Conservation (phyloP, 2,329 filamentous ascomycete genomes). For the Fusarium buharicum region DNA sequence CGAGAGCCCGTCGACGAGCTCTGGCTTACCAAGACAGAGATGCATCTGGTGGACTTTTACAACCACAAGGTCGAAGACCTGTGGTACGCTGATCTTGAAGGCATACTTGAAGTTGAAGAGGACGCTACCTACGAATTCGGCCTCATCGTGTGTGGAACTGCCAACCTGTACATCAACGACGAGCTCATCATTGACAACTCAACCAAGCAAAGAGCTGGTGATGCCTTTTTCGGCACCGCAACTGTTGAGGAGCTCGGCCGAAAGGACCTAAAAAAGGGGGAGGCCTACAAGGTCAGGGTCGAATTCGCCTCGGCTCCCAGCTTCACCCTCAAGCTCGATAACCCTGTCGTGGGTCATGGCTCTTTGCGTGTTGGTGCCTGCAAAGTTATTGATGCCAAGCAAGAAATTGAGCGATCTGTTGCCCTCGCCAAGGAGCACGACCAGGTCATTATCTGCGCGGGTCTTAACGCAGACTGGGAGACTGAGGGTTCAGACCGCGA, state of each 20-base stretch:
- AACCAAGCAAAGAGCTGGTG: conserved; percentile 69
- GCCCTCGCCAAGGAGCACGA: conserved; percentile 75
- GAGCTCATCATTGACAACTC: conserved; percentile 73
- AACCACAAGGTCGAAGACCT: conserved; percentile 64
- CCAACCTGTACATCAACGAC: conserved; percentile 71
- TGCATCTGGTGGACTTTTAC: conserved; percentile 61
- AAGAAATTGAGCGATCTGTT: conserved; percentile 73
- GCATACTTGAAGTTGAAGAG: conserved; percentile 67
- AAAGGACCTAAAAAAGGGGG: conserved; percentile 66
- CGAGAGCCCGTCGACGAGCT: conserved; percentile 64
- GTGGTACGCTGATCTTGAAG: conserved; percentile 72
- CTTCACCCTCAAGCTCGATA: conserved; percentile 63
- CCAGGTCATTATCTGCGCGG: conserved; percentile 81
- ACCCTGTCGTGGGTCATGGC: conserved; percentile 65
- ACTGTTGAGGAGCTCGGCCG: conserved; percentile 71
- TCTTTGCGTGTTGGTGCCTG: conserved; percentile 71
- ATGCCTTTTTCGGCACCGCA: conserved; percentile 72
- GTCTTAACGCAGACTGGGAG: conserved; percentile 84
- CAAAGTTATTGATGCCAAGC: conserved; percentile 65
- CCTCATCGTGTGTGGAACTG: conserved; percentile 72
- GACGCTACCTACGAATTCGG: conserved; percentile 72
- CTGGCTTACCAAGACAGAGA: conserved; percentile 60
- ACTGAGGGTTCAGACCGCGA: conserved; percentile 81
- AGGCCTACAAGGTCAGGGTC: conserved; percentile 67
- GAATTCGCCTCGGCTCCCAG: conserved; percentile 70